Evolutionary conservation across 441 rosid species (phyloP), one percentile per base, ranked within the genome.

Genomic region (Viola pubescens): DNA sequence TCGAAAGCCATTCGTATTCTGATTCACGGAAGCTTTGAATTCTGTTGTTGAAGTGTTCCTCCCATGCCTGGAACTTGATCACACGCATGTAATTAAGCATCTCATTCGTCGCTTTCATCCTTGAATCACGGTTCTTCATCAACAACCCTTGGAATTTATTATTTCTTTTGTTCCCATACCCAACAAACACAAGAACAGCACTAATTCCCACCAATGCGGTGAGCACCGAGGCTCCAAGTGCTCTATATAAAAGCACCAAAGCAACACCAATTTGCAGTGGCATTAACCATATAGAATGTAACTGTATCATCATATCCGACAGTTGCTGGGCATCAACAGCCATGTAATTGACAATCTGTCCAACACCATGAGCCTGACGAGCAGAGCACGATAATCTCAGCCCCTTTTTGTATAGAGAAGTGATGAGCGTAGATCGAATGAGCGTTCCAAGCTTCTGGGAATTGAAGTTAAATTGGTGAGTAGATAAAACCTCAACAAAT

Each of bases 61-160:
- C 98, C 96, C 98, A 91, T 11, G 96, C 98, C 62, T 91, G 98
- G 71, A 91, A 88, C 78, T 91, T 91, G 49, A 91, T 91, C 70
- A 91, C 95, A 4, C 96, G 78, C 95, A 91, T 85, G 72, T 83
- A 85, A 51, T 85, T 91, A 11, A 91, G 95, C 95, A 91, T 85
- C 74, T 91, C 98, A 43, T 91, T 91, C 1, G 87, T 87, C 2
- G 95, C 98, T 71, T 91, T 88, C 96, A 91, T 91, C 63, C 98
- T 80, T 16, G 73, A 82, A 72, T 91, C 98, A 0, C 96, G 86
- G 48, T 82, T 82, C 45, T 48, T 65, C 98, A 88, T 88, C 79
- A 88, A 46, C 40, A 74, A 85, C 61, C 63, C 65, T 4, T 85
- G 92, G 71, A 71, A 91, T 51, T 80, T 70, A 52, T 91, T 91